Base-by-base conservation (phyloP, 1,284 basidiomycete genomes). In the Tilletia caries region DNA sequence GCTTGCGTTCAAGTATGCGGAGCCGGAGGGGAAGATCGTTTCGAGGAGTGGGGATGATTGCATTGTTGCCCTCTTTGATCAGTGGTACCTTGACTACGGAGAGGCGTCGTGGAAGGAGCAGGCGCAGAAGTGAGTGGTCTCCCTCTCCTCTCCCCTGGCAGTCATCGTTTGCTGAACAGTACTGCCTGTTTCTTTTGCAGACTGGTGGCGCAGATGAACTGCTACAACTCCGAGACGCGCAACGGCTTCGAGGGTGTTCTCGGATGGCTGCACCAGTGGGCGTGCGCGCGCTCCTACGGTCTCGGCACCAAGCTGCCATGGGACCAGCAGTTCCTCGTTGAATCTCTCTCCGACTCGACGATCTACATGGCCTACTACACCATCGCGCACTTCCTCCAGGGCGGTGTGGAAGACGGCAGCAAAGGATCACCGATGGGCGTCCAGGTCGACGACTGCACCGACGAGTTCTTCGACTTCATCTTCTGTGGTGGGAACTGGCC, bases 341-440 rank as follows among this genome's bases (percentile, higher is more conserved):
- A 98, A 85, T 94, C 92, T 79, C 85, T 98, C 82, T 95, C 92
- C 76, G 96, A 99, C 85, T 98, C 95, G 15, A 98, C 96, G 33
- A 91, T 98, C 84, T 98, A 99, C 86, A 98, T 97, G 95, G 88
- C 91, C 41, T 99, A 97, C 86, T 98, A 98, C 86, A 97, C 96
- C 5, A 88, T 99, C 71, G 89, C 94, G 6, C 76, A 82, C 73
- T 76, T 79, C 60, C 74, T 83, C 46, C 81, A 81, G 90, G 91
- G 87, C 68, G 80, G 82, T 60, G 72, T 88, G 87, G 75, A 89
- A 87, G 89, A 92, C 72, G 95, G 95, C 50, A 89, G 88, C 79
- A 87, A 88, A 73, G 87, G 89, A 15, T 95, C 95, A 10, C 89
- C 91, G 18, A 86, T 97, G 70, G 92, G 92, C 68, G 90, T 99